Base-by-base conservation (phyloP, 805 yeast genomes). In the Maudiozyma serrabonitensis region DNA sequence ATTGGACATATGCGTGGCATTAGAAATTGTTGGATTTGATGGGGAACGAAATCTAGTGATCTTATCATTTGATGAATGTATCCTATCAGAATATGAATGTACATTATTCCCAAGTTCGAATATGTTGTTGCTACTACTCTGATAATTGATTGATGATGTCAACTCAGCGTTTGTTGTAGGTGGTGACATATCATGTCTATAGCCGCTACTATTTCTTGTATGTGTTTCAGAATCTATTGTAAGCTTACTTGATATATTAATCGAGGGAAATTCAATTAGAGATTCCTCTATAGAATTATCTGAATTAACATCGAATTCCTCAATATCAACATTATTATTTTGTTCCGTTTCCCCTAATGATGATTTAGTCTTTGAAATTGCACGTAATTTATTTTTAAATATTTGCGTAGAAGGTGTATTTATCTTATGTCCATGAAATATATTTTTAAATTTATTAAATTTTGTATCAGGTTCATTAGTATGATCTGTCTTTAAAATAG, bases 401-500 rank as follows among this genome's bases (percentile, higher is more conserved):
- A 26, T n/a, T 13, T 42, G 21, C 11, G 45, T 26, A 12, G 45
- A 26, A 28, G 37, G 37, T 42, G 45, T 9, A 31, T 35, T 13
- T 12, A n/a, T 40, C 16, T 39, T 43, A 7, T 16, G 37, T n/a
- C 25, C 34, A 43, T 38, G 39, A 40, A 48, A 48, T 23, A 49
- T 41, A 35, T 31, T 41, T 26, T 38, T 49, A 18, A 45, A 35
- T 37, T 35, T 49, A 18, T n/a, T 35, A 26, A 49, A 40, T 35
- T 40, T 45, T 7, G 42, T 39, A 15, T 35, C n/a, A 15, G 38
- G 38, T 35, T 35, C 38, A n/a, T n/a, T 15, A 35, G 16, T n/a
- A 4, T 3, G 7, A 35, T n/a, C 35, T 35, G 18, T 28, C 32
- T 2, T 9, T 28, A 28, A 28, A 8, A 28, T 28, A 28, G 32